Evolutionary conservation across 2,329 filamentous ascomycete species (phyloP).

Genomic region (Aspergillus sp.): DNA sequence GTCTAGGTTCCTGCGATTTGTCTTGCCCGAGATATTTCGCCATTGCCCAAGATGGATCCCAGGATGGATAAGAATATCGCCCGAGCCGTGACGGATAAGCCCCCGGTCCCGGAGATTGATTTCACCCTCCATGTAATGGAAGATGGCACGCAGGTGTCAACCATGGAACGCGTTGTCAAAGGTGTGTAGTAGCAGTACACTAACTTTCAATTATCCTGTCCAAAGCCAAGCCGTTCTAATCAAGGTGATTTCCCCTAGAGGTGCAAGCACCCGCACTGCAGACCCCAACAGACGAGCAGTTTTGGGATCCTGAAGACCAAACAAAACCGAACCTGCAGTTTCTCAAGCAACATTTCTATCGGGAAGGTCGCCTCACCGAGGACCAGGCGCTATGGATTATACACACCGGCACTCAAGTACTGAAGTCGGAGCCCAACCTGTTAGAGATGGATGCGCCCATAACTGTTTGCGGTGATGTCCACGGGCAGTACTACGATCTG

Average conservation of each 20-base stretch:
- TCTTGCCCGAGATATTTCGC: slow-evolving; percentile 8
- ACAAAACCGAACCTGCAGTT: slow-evolving; percentile 90
- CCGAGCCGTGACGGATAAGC: slow-evolving; percentile 91
- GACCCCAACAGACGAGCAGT: slow-evolving; percentile 89
- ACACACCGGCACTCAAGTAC: slow-evolving; percentile 78
- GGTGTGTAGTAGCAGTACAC: slow-evolving; percentile 55
- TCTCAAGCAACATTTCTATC: slow-evolving; percentile 97
- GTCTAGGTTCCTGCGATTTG: slow-evolving; percentile 15
- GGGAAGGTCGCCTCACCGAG: slow-evolving; percentile 93
- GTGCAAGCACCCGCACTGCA: slow-evolving; percentile 95
- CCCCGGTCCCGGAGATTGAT: slow-evolving; percentile 94
- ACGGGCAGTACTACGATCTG: slow-evolving; percentile 98
- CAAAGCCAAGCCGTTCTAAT: not conserved
- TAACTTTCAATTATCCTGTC: not conserved
- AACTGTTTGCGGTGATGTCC: slow-evolving; percentile 96
- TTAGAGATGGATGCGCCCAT: slow-evolving; percentile 99
- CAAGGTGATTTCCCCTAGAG: slow-evolving; percentile 57
- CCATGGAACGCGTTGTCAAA: slow-evolving; percentile 95
- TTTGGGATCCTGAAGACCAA: slow-evolving; percentile 82
- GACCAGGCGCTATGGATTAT: slow-evolving; percentile 98
- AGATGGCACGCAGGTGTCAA: slow-evolving; percentile 93
- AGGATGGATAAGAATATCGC: slow-evolving; percentile 59
- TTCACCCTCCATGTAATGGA: slow-evolving; percentile 99
- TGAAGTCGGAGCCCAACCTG: slow-evolving; percentile 88
- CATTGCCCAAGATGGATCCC: slow-evolving; percentile 39